Evolutionary conservation across 306 rosid species (phyloP).

Genomic region (Castanopsis chinensis): DNA sequence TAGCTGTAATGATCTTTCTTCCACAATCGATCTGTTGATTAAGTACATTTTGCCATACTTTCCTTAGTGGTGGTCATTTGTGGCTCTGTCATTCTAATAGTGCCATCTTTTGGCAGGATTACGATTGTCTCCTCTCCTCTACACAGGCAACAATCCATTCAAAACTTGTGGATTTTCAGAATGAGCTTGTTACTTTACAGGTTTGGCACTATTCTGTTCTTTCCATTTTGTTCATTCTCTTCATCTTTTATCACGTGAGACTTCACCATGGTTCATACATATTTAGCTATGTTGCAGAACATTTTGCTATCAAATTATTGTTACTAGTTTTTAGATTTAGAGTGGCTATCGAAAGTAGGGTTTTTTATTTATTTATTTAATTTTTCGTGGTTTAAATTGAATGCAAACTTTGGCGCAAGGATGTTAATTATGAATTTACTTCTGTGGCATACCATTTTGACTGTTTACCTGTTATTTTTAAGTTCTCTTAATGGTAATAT

Average conservation of each 20-base stretch:
- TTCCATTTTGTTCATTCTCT: background rate
- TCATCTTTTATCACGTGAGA: background rate
- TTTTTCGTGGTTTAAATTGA: background rate
- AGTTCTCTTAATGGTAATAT: background rate
- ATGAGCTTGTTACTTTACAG: slow-evolving; percentile 68
- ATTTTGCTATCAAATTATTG: background rate
- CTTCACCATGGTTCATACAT: background rate
- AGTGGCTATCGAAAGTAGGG: background rate
- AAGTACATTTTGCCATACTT: background rate
- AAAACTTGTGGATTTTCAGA: slow-evolving; percentile 67
- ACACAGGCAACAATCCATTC: slow-evolving; percentile 64
- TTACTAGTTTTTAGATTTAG: slow-evolving; percentile 3
- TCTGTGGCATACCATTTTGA: background rate
- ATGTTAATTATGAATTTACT: background rate
- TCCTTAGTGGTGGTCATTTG: slow-evolving; percentile 4
- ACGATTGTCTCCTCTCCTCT: slow-evolving; percentile 72
- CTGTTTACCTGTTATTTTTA: background rate
- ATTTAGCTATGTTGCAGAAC: background rate
- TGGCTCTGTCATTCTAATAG: slow-evolving; percentile 7
- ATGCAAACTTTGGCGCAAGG: background rate
- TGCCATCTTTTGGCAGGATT: slow-evolving; percentile 61
- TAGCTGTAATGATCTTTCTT: slow-evolving; percentile 73
- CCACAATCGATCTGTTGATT: slow-evolving; percentile 2
- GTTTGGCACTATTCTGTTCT: slow-evolving; percentile 36
- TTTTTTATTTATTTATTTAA: background rate